phyloP scores from a whole-genome alignment of 768 basidiomycete species.

The Phlebiopsis flavidoalba region DNA sequence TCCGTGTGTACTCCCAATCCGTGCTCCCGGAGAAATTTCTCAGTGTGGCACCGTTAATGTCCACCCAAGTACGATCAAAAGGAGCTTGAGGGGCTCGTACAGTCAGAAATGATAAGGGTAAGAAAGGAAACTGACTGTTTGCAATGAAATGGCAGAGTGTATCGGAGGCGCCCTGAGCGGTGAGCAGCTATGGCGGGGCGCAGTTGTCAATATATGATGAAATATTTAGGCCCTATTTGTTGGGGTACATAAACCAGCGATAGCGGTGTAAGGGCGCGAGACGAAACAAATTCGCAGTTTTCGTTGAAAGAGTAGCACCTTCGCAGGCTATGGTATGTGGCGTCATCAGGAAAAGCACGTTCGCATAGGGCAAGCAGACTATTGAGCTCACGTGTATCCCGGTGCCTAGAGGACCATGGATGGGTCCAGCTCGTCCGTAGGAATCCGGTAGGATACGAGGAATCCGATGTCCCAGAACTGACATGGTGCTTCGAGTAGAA shows the following conservation, averaged over 20 bases:
- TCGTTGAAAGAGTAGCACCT: slow-evolving; percentile 28
- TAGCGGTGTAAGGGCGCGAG: slow-evolving; percentile 40
- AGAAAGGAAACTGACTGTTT: slow-evolving; percentile 15
- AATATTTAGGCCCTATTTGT: background rate
- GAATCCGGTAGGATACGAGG: slow-evolving; percentile 60
- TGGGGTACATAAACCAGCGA: slow-evolving; percentile 31
- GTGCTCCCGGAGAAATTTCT: too few species aligned
- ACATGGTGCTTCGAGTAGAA: slow-evolving; percentile 53
- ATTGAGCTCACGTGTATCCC: slow-evolving; percentile 42
- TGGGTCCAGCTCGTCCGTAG: slow-evolving; percentile 66
- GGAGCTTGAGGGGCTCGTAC: slow-evolving; percentile 11
- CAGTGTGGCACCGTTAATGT: slow-evolving; percentile 50
- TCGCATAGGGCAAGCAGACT: background rate
- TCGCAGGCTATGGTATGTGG: slow-evolving; percentile 48
- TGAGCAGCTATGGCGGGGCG: slow-evolving; percentile 41
- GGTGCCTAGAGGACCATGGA: slow-evolving; percentile 75
- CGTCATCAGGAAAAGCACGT: background rate
- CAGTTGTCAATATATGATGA: background rate
- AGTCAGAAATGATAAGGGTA: background rate
- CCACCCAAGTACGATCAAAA: slow-evolving; percentile 51
- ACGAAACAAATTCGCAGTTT: slow-evolving; percentile 36
- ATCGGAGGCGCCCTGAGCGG: slow-evolving; percentile 49
- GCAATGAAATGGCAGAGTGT: slow-evolving; percentile 62
- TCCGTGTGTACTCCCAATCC: too few species aligned
- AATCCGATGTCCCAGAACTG: slow-evolving; percentile 74